Evolutionary conservation across 106 monocot genomes (phyloP), one percentile per base, ranked within the genome.

Genomic region (Dioscorea dumetorum): DNA sequence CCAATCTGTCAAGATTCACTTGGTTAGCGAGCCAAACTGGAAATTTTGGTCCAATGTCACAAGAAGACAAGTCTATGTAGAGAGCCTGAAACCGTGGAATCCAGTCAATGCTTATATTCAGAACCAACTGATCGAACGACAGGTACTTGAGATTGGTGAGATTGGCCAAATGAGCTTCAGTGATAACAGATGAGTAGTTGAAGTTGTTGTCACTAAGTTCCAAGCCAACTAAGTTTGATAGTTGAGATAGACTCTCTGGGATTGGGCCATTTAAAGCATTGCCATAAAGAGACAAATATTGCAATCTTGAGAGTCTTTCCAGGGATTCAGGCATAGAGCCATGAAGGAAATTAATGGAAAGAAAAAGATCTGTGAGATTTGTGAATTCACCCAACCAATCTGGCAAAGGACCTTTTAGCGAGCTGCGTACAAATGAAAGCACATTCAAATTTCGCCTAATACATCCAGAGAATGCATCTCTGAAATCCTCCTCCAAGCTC

Each of bases 151-250:
- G 48, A 11, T 8, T 58, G 0, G 12, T 68, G 21, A 19, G 69
- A 14, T 49, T 48, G 2, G 41, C 19, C 17, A 77, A 58, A 50
- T 70, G 56, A 1, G n/a, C 22, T 57, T 77, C 63, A 57, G 76
- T 41, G 41, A 41, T 41, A 41, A 57, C 12, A 77, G 1, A 4
- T 18, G 4, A 50, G 63, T 70, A 8, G 22, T 22, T 15, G 64
- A 56, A 11, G 49, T 77, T 70, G 49, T 77, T 70, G 18, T 8
- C 9, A 19, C 28, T 13, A 0, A 76, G 57, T 57, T 70, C 23
- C 19, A 70, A 51, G n/a, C 2, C 4, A 13, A 16, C 22, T 8
- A 76, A 49, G 4, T 64, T 19, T 7, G 70, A 19, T 0, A 62
- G 70, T 21, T 58, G 4, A 10, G 70, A 54, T 0, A 70, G 21